phyloP scores from a whole-genome alignment of 2,329 filamentous ascomycete genomes.

The Stemphylium beticola region DNA sequence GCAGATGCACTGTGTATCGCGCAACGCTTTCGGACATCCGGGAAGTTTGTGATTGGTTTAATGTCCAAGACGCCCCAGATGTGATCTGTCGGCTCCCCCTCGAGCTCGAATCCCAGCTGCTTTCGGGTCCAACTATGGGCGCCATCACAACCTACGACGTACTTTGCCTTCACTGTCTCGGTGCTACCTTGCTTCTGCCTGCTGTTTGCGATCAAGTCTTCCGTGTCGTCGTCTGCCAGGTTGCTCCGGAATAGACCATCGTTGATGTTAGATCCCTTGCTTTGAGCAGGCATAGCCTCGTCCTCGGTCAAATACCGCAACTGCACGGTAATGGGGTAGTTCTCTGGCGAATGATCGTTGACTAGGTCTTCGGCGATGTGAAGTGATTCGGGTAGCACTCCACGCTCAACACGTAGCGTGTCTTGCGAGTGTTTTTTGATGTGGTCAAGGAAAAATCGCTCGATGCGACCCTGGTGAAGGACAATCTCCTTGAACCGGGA shows the following conservation, averaged over 20 bases:
- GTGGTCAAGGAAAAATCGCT: constrained; percentile 69
- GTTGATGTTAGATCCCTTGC: constrained; percentile 40
- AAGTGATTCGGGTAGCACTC: constrained; percentile 63
- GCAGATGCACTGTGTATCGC: constrained; percentile 63
- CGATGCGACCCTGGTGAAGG: constrained; percentile 74
- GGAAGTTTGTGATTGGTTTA: constrained; percentile 63
- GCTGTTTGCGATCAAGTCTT: constrained; percentile 56
- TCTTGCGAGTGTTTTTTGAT: constrained; percentile 63
- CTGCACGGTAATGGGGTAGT: constrained; percentile 67
- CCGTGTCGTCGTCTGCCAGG: constrained; percentile 62
- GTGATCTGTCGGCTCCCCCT: constrained; percentile 62
- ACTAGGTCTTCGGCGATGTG: constrained; percentile 60
- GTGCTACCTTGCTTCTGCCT: constrained; percentile 41
- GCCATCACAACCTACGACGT: constrained; percentile 72
- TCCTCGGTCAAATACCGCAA: constrained; percentile 64
- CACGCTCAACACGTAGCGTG: constrained; percentile 61
- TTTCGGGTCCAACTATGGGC: constrained; percentile 70
- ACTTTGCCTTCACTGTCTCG: constrained; percentile 63
- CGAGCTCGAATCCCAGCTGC: constrained; percentile 62
- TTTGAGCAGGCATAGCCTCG: constrained; percentile 61
- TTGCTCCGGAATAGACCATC: constrained; percentile 68
- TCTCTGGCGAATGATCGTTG: constrained; percentile 52
- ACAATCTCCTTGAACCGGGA: constrained; percentile 70
- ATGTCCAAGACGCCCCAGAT: constrained; percentile 63
- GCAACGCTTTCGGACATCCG: constrained; percentile 64